Evolutionary conservation across 345 rosid species (phyloP).

Genomic region (Corchorus capsularis): DNA sequence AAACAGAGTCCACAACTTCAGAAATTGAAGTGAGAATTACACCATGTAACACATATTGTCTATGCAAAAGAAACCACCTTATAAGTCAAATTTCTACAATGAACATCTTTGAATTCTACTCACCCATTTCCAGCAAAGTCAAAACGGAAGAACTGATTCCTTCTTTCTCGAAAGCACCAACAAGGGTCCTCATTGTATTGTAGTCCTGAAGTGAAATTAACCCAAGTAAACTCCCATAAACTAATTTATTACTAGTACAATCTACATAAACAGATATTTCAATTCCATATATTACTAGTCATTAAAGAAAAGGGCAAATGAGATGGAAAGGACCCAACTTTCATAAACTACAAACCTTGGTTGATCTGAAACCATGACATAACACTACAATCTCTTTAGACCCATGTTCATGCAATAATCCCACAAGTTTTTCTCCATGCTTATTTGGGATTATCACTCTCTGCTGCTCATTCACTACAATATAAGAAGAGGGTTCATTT

Average conservation of each 20-base stretch:
- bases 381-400: conserved; percentile 60
- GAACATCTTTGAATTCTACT: conserved; percentile 16
- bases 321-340: neutral
- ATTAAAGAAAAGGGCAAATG: neutral
- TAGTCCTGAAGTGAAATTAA: conserved; percentile 41
- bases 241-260: neutral
- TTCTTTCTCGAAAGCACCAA: conserved; percentile 64
- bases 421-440: conserved; percentile 68
- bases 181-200: conserved; percentile 53
- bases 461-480: conserved; percentile 28
- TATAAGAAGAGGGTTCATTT: neutral
- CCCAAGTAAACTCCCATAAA: conserved; percentile 4
- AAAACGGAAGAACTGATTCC: conserved; percentile 75
- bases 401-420: conserved; percentile 71
- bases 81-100: neutral
- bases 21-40: neutral
- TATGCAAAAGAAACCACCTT: neutral
- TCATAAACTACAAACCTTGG: conserved; percentile 44
- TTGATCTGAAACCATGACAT: conserved; percentile 76
- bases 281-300: no score
- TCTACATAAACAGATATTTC: neutral
- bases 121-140: conserved; percentile 87
- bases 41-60: neutral
- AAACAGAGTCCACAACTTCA: neutral
- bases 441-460: conserved; percentile 52